These are phyloP conservation scores for Globisporangium ultimum DNA, from an alignment of 352 stramenopile genomes.

Conservation along the genomic window DNA sequence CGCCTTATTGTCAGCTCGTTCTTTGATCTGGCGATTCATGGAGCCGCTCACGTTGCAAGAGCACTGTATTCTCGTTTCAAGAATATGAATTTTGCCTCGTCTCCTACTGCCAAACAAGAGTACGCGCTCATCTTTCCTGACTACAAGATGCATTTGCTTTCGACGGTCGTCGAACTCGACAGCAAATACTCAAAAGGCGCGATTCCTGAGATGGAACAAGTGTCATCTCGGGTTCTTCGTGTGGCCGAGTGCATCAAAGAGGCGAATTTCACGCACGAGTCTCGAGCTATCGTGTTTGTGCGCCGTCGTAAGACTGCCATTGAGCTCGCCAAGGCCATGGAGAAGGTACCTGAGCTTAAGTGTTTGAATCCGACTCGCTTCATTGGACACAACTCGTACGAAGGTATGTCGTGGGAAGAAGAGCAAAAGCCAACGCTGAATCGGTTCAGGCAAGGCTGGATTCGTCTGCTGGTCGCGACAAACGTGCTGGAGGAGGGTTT, in stretches of 20 bases:
- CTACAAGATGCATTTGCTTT: constrained; percentile 32
- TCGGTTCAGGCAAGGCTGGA: constrained; percentile 59
- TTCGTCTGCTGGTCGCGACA: constrained; percentile 70
- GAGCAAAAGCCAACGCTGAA: constrained; percentile 74
- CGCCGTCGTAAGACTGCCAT: constrained; percentile 63
- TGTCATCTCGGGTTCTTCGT: constrained; percentile 54
- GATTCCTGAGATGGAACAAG: constrained; percentile 19
- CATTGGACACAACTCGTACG: constrained; percentile 76
- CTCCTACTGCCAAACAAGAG: constrained; percentile 14
- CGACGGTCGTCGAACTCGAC: constrained; percentile 25
- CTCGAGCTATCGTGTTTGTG: constrained; percentile 79
- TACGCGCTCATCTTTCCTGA: constrained; percentile 26
- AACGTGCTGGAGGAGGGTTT: constrained; percentile 81
- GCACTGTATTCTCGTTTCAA: constrained; percentile 33
- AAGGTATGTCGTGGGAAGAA: constrained; percentile 80
- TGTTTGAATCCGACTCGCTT: constrained; percentile 70
- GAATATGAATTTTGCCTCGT: constrained; percentile 15
- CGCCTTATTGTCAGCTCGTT: constrained; percentile 46
- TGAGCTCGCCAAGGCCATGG: constrained; percentile 62
- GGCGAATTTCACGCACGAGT: constrained; percentile 48
- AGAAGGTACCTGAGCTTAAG: constrained; percentile 42
- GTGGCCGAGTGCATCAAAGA: constrained; percentile 44
- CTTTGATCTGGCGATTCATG: constrained; percentile 47
- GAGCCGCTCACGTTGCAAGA: constrained; percentile 31
- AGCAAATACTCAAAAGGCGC: neutral